Conservation (phyloP, 2,329 filamentous ascomycete species). For the Talaromyces albobiverticillius region DNA sequence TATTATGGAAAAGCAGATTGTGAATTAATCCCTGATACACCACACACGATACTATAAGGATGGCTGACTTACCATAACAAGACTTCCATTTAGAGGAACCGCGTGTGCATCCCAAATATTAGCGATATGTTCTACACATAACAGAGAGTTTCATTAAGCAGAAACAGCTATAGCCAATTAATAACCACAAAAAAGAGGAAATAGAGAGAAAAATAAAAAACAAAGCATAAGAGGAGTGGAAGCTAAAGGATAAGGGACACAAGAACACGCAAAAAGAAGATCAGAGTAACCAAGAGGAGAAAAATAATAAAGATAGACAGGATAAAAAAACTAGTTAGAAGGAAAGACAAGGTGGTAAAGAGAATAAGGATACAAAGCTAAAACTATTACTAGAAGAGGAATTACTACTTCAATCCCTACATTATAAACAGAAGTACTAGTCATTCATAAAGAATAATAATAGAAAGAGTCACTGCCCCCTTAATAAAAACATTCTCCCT, state of each 20-base stretch:
- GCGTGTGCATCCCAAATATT: conserved; percentile 44
- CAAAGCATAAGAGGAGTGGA: no score
- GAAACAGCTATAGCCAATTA: conserved; percentile 48
- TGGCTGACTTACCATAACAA: conserved; percentile 18
- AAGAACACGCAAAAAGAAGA: neutral
- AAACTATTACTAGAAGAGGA: conserved; percentile 44
- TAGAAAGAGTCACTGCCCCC: conserved; percentile 38
- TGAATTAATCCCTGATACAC: no score
- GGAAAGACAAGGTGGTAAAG: no score
- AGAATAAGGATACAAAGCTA: neutral
- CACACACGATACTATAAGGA: neutral
- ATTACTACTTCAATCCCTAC: conserved; percentile 39
- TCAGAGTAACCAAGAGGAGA: neutral
- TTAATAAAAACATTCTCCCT: conserved; percentile 23
- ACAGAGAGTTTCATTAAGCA: conserved; percentile 52
- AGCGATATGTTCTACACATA: conserved; percentile 50
- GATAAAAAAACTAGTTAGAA: no score
- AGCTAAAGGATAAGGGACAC: no score
- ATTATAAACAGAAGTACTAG: conserved; percentile 46
- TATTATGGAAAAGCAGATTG: neutral
- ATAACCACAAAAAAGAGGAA: conserved; percentile 31
- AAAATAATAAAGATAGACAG: conserved; percentile 1
- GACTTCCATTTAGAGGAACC: conserved; percentile 46
- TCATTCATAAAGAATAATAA: conserved; percentile 42
- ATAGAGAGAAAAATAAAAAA: no score